Evolutionary conservation across 805 yeast species (phyloP), one percentile per base, ranked within the genome.

Genomic region (Torulaspora delbrueckii): DNA sequence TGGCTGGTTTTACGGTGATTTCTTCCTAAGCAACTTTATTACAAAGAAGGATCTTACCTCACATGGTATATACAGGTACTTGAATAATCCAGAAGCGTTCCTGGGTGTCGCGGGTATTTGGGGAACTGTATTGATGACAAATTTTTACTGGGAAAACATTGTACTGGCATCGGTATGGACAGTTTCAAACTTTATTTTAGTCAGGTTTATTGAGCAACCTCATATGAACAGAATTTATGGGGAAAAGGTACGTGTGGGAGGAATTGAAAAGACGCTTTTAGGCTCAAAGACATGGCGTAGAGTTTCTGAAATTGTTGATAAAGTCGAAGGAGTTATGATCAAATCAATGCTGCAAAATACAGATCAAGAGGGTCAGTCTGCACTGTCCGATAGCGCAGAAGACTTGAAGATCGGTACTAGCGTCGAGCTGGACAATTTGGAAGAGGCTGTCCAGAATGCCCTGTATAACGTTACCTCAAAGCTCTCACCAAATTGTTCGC

Each of bases 1-100:
- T 64, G 93, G 95, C n/a, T 86, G 93, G 93, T 86, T 85, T 57
- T 86, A 82, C 62, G 95, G 95, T 46, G 95, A 86, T 63, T 86
- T 86, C 65, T 86, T 85, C 65, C 68, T 84, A 47, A 79, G 84
- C 30, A 76, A 73, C 42, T 69, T 75, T 14, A 67, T 73, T 16
- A 70, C 70, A 19, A 71, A 70, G 45, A 66, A 76, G 6, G 71
- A 71, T 52, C 70, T 86, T 54, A 80, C 90, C 0, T 82, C 82
- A 51, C 84, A 86, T 27, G 95, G 95, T 40, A 85, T 86, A 32
- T 86, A 86, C 60, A 77, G 91, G 53, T 86, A 84, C 63, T 72
- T 86, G 59, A 86, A 86, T 61, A 84, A 86, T 58, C 95, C 95
- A 8, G 95, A 86, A 60, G 82, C 87, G 53, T 65, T 86, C 12